phyloP scores from a whole-genome alignment of 805 yeast genomes.

The Ogataea ganodermae region DNA sequence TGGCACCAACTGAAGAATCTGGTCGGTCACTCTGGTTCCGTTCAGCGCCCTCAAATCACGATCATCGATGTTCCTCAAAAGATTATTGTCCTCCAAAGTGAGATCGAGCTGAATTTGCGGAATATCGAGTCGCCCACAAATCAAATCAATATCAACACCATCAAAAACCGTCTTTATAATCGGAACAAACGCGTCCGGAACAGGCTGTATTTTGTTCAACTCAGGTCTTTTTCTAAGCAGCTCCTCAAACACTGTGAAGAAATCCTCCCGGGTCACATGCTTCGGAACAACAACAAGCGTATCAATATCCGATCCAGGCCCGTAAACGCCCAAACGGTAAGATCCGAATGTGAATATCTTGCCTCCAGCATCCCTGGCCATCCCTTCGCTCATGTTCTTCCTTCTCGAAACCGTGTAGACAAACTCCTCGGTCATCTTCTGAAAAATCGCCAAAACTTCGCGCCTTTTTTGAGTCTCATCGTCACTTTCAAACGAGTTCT shows the following conservation, averaged over 20 bases:
- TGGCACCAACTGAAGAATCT: conserved; percentile 85
- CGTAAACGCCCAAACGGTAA: conserved; percentile 92
- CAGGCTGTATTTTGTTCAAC: conserved; percentile 86
- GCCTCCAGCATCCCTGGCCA: conserved; percentile 98
- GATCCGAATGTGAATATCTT: conserved; percentile 96
- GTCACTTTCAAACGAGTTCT: conserved; percentile 89
- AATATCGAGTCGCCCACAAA: conserved; percentile 79
- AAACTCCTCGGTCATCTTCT: conserved; percentile 74
- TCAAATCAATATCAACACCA: conserved; percentile 92
- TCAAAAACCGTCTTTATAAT: conserved; percentile 84
- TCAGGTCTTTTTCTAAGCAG: conserved; percentile 74
- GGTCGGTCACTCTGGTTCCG: conserved; percentile 97
- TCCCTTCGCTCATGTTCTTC: conserved; percentile 94
- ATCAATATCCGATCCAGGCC: conserved; percentile 98
- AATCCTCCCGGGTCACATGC: conserved; percentile 88
- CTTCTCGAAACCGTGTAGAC: conserved; percentile 77
- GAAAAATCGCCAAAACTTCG: conserved; percentile 69
- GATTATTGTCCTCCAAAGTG: conserved; percentile 79
- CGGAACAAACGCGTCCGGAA: conserved; percentile 98
- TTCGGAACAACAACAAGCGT: conserved; percentile 96
- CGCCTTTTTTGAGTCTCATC: conserved; percentile 79
- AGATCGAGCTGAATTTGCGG: conserved; percentile 79
- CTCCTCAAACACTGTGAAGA: conserved; percentile 76
- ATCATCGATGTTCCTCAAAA: conserved; percentile 86
- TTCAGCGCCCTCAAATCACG: conserved; percentile 86